A percentile compares a stretch with the other conserved stretches of the same genome.
Evolutionary conservation across 1,284 basidiomycete genomes (phyloP).

Genomic region (Crucibulum cyathiforme): DNA sequence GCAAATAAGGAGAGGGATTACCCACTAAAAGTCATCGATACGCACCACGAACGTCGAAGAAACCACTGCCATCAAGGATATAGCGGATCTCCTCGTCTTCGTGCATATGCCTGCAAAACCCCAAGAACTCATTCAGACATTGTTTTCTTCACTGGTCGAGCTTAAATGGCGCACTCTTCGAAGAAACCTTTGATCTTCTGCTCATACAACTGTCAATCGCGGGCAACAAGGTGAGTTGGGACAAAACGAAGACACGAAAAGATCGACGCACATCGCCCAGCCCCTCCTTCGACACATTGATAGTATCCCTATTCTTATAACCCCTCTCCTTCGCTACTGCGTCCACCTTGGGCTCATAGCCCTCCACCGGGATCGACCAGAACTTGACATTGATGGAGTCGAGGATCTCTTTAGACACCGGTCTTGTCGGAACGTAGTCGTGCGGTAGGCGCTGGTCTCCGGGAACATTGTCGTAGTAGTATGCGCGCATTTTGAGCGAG

Average conservation of each 20-base stretch:
- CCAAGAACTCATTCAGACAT: background rate
- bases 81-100: slow-evolving; percentile 87
- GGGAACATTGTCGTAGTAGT: slow-evolving; percentile 71
- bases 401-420: slow-evolving; percentile 52
- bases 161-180: slow-evolving; percentile 59
- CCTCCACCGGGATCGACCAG: slow-evolving; percentile 61
- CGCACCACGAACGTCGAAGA: slow-evolving; percentile 80
- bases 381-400: slow-evolving; percentile 55
- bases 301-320: slow-evolving; percentile 76
- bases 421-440: slow-evolving; percentile 52
- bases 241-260: background rate
- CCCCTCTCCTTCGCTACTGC: slow-evolving; percentile 61
- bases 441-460: slow-evolving; percentile 76
- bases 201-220: slow-evolving; percentile 54
- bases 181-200: slow-evolving; percentile 76
- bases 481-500: slow-evolving; percentile 73
- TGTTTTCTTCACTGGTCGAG: background rate
- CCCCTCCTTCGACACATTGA: slow-evolving; percentile 70
- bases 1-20: background rate
- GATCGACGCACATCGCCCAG: slow-evolving; percentile 58
- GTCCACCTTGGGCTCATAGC: slow-evolving; percentile 53
- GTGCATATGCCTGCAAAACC: slow-evolving; percentile 68
- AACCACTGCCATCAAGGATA: slow-evolving; percentile 75
- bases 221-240: background rate
- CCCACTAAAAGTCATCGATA: background rate